Conservation (phyloP, 495 filamentous ascomycete species). For the Aspergillus sclerotiicarbonarius region DNA sequence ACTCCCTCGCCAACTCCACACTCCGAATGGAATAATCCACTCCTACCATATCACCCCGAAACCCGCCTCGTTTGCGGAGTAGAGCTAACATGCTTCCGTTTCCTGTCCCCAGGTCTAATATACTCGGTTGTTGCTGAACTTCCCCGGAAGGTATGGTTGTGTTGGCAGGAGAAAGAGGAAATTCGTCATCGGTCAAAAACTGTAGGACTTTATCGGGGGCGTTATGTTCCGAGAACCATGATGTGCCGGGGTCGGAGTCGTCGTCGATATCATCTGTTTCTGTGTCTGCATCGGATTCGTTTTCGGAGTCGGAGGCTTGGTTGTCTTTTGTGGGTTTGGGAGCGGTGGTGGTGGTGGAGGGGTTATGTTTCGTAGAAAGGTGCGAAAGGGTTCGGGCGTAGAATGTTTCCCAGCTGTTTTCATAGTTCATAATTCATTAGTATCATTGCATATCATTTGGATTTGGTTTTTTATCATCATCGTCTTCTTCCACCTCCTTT, state of each 20-base stretch:
- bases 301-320: slow-evolving; percentile 11
- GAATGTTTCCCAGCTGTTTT: slow-evolving; percentile 44
- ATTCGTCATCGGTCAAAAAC: slow-evolving; percentile 38
- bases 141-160: slow-evolving; percentile 14
- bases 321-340: neutral
- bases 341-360: slow-evolving; percentile 4
- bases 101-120: slow-evolving; percentile 83
- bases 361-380: slow-evolving; percentile 30
- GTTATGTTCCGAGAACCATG: slow-evolving; percentile 53
- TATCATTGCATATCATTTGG: too few species aligned
- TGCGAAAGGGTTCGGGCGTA: slow-evolving; percentile 44
- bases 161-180: slow-evolving; percentile 37
- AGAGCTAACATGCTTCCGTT: slow-evolving; percentile 87
- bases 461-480: neutral
- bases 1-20: slow-evolving; percentile 63
- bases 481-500: slow-evolving; percentile 4
- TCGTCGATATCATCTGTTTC: slow-evolving; percentile 26
- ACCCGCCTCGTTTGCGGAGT: slow-evolving; percentile 59
- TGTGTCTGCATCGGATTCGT: slow-evolving; percentile 17
- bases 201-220: slow-evolving; percentile 49
- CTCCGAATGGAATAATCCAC: slow-evolving; percentile 81
- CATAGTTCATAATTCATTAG: neutral
- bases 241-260: slow-evolving; percentile 49
- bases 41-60: slow-evolving; percentile 66
- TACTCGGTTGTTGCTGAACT: slow-evolving; percentile 29